Evolutionary conservation across 805 yeast species (phyloP), one percentile per base, ranked within the genome.

Genomic region (Phaffomyces antillensis): DNA sequence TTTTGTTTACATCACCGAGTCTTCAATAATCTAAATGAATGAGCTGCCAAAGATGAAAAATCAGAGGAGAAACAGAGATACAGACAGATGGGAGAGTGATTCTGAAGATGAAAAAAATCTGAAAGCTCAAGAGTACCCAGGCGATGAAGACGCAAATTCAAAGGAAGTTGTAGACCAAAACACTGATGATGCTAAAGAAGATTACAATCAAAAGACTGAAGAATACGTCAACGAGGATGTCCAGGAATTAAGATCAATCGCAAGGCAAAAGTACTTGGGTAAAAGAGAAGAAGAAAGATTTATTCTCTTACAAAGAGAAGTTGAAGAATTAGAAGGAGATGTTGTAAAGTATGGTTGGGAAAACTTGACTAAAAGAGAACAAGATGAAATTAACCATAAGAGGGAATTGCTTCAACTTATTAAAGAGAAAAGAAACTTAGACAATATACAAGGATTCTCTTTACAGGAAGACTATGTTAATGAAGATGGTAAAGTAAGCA

Each of bases 401-500:
- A 67, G 75, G 35, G 75, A 77, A 46, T 60, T 81, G 2, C 57
- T 77, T 12, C 60, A 65, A 2, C 57, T 77, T 28, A 67, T 75
- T 16, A 55, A 66, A 24, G 73, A 72, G 45, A 60, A 64, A 32
- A 55, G 70, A 18, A 66, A 44, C 1, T 20, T 64, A 6, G 61
- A 64, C 9, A 62, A 60, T 7, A 52, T 51, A 4, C 62, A 54
- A 7, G 75, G 68, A 7, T 83, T 79, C 50, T 59, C 66, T 18
- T 51, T 83, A 16, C 88, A 86, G 2, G 77, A 75, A 33, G 87
- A 79, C 41, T 72, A 73, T 49, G 48, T 72, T n/a, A 75, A 73
- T 2, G 68, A 67, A 13, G 67, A 70, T 15, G 83, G 83, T 2
- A 70, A 70, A 37, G 63, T 77, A 11, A 86, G 81, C 49, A 63